These are phyloP conservation scores for Euphorbia lathyris DNA, from an alignment of 345 rosid genomes.

Conservation along the genomic window DNA sequence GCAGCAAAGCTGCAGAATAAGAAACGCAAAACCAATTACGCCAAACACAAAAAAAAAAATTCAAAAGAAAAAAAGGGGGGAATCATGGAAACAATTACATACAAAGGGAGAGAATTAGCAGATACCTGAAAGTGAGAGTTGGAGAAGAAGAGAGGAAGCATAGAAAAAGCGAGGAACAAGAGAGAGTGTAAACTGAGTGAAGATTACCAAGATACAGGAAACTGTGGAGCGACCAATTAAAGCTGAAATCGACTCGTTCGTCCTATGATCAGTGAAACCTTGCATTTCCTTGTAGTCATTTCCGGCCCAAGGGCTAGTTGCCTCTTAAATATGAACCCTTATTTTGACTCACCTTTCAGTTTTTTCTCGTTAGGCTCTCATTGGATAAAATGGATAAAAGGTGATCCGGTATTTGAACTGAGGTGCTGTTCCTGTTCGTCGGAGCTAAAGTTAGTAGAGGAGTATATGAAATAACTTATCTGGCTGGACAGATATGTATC, in stretches of 20 bases:
- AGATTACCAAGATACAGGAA: conserved; percentile 38
- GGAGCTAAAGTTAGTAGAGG: too few species aligned
- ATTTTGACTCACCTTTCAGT: too few species aligned
- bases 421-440: too few species aligned
- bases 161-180: conserved; percentile 45
- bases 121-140: conserved; percentile 46
- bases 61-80: not conserved
- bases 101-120: not conserved
- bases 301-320: too few species aligned
- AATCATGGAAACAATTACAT: too few species aligned
- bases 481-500: too few species aligned
- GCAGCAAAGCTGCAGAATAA: conserved; percentile 31
- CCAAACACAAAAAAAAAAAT: not conserved
- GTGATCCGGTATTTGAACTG: too few species aligned
- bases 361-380: too few species aligned
- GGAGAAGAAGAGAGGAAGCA: conserved; percentile 34
- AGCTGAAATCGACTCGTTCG: not conserved
- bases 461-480: too few species aligned
- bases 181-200: conserved; percentile 43
- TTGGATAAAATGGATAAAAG: too few species aligned
- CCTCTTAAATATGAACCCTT: too few species aligned
- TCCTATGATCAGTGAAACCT: conserved; percentile 15
- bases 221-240: conserved; percentile 30
- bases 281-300: conserved; percentile 16
- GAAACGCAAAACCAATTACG: not conserved